phyloP scores from a whole-genome alignment of 306 rosid genomes.

The Comarum palustre region DNA sequence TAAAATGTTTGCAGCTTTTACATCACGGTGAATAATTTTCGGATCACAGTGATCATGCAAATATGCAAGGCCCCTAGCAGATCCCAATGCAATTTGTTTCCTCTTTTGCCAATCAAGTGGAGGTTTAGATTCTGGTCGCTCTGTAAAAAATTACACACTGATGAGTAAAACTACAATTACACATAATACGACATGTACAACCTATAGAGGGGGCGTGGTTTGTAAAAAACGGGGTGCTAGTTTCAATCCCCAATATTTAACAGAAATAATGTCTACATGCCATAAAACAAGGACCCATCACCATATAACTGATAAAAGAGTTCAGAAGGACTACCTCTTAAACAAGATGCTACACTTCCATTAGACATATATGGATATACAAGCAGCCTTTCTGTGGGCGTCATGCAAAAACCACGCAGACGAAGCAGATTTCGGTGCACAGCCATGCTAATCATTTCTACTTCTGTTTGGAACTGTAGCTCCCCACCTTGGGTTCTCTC shows the following conservation, averaged over 20 bases:
- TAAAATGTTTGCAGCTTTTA: constrained; percentile 90
- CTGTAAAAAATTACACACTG: constrained; percentile 34
- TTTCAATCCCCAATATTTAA: neutral
- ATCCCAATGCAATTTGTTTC: constrained; percentile 66
- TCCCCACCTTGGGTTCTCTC: constrained; percentile 86
- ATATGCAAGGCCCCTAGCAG: constrained; percentile 93
- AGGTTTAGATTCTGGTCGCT: constrained; percentile 47
- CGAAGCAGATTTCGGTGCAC: constrained; percentile 96
- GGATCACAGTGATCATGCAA: constrained; percentile 97
- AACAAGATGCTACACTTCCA: constrained; percentile 95
- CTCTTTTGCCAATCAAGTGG: constrained; percentile 73
- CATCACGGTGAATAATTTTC: constrained; percentile 91
- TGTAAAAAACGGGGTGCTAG: neutral
- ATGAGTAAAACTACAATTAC: constrained; percentile 6
- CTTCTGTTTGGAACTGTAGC: constrained; percentile 93
- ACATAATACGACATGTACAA: neutral
- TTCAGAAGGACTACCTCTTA: constrained; percentile 56
- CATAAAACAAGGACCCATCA: neutral
- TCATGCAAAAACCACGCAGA: constrained; percentile 90
- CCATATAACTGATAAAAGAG: neutral
- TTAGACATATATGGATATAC: constrained; percentile 90
- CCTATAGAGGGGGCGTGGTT: too few species aligned
- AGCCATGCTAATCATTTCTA: constrained; percentile 96
- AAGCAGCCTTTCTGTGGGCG: constrained; percentile 92
- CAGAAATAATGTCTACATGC: neutral